phyloP scores from a whole-genome alignment of 495 filamentous ascomycete species.

The Trichoderma erinaceum region DNA sequence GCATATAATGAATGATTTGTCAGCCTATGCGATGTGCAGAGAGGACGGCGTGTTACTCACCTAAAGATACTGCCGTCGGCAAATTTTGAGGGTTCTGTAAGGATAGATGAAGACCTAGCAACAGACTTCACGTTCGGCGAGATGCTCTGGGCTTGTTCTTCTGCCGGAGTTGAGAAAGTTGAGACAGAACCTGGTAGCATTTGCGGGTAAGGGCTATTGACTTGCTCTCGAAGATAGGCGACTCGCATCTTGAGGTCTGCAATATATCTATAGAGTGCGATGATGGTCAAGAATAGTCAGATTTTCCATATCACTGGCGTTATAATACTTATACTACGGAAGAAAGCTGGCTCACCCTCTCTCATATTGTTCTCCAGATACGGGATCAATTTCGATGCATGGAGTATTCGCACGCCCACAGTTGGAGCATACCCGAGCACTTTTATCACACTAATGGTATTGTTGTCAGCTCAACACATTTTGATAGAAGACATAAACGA shows the following conservation, averaged over 20 bases:
- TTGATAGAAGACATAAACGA: background rate
- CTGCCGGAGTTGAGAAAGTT: background rate
- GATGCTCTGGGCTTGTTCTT: background rate
- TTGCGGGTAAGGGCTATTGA: background rate
- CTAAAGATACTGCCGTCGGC: constrained; percentile 4
- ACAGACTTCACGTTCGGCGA: background rate
- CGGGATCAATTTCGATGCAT: background rate
- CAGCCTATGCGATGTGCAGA: background rate
- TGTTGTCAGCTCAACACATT: background rate
- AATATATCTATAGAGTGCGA: background rate
- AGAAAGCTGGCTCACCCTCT: background rate
- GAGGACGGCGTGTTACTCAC: background rate
- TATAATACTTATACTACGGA: background rate
- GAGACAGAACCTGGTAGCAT: background rate
- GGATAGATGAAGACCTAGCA: background rate
- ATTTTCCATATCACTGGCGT: too few species aligned
- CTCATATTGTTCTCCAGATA: constrained; percentile 5
- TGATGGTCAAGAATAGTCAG: background rate
- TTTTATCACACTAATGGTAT: background rate
- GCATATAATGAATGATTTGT: background rate
- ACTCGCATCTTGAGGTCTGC: background rate
- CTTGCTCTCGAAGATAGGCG: background rate
- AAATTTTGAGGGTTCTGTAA: background rate
- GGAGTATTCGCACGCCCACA: background rate
- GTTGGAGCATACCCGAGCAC: constrained; percentile 6